Conservation (phyloP, 2,329 filamentous ascomycete genomes). For the Lachnellula occidentalis region DNA sequence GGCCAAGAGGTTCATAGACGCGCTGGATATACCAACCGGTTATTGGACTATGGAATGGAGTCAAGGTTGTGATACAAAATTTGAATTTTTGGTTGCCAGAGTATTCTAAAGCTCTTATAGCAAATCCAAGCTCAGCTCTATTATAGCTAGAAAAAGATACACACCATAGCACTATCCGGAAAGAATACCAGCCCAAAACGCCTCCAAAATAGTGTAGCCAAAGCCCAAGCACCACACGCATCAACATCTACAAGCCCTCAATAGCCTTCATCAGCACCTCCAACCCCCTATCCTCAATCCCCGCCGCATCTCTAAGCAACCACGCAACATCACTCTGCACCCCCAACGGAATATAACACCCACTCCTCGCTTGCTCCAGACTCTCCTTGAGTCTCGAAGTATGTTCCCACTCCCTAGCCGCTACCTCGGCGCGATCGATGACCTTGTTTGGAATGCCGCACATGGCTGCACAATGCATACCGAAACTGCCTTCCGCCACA, state of each 20-base stretch:
- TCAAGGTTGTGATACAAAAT: too few relatives aligned
- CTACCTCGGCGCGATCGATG: constrained; percentile 80
- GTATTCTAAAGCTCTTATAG: not conserved
- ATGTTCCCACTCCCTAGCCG: constrained; percentile 91
- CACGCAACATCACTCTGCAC: constrained; percentile 82
- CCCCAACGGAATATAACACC: constrained; percentile 78
- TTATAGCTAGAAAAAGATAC: not conserved
- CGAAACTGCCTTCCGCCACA: constrained; percentile 92
- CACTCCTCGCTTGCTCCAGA: constrained; percentile 71
- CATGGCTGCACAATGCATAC: constrained; percentile 99
- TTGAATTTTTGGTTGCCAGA: too few relatives aligned
- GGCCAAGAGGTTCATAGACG: too few relatives aligned
- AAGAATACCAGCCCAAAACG: not conserved
- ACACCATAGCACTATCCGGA: not conserved
- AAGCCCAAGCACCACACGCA: not conserved
- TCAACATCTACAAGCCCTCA: constrained; percentile 42
- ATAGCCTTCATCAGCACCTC: constrained; percentile 57
- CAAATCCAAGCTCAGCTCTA: not conserved
- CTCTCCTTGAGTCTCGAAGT: constrained; percentile 86
- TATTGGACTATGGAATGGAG: too few relatives aligned
- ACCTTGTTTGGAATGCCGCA: constrained; percentile 83
- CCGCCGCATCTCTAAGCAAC: constrained; percentile 55
- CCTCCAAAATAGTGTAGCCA: not conserved
- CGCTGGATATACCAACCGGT: too few relatives aligned
- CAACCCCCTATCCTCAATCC: constrained; percentile 43